These are phyloP conservation scores for Aegilops sharonensis DNA, from an alignment of 176 grass and related monocot genomes.

Conservation along the genomic window DNA sequence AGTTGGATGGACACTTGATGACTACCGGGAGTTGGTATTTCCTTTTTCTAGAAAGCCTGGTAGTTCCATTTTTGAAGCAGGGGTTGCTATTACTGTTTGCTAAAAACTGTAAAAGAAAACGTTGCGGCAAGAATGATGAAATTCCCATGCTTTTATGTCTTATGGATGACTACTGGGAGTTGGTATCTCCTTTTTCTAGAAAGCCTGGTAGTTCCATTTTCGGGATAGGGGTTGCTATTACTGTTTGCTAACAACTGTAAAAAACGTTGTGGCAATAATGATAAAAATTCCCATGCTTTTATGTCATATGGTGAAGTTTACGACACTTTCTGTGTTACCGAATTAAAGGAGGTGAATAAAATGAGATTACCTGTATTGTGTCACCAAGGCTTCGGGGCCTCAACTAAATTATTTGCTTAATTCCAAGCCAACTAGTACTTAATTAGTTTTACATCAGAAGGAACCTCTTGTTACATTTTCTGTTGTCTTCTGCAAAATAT, in stretches of 20 bases:
- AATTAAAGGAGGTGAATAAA: conserved; percentile 37
- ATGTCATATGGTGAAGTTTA: conserved; percentile 26
- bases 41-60: not conserved
- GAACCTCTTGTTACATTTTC: not conserved
- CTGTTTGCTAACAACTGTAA: not conserved
- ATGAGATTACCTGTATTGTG: not conserved
- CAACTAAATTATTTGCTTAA: conserved; percentile 31
- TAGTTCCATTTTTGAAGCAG: not conserved
- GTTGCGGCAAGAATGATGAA: conserved; percentile 3
- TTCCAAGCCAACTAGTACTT: conserved; percentile 29
- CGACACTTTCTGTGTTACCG: conserved; percentile 5
- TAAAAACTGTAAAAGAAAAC: not conserved
- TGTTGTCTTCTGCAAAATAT: not conserved
- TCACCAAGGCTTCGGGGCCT: conserved; percentile 29
- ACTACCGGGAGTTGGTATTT: conserved; percentile 6
- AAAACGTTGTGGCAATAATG: not conserved
- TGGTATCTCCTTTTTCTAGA: conserved; percentile 9
- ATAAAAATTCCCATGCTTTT: conserved; percentile 23
- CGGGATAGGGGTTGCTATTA: too few species aligned
- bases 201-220: not conserved
- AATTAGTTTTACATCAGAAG: conserved; percentile 6
- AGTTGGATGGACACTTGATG: not conserved
- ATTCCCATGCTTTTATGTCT: conserved; percentile 11
- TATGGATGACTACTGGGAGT: not conserved
- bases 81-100: not conserved